These are phyloP conservation scores for Buddleja alternifolia DNA, from an alignment of 257 asterid genomes.

Conservation along the genomic window DNA sequence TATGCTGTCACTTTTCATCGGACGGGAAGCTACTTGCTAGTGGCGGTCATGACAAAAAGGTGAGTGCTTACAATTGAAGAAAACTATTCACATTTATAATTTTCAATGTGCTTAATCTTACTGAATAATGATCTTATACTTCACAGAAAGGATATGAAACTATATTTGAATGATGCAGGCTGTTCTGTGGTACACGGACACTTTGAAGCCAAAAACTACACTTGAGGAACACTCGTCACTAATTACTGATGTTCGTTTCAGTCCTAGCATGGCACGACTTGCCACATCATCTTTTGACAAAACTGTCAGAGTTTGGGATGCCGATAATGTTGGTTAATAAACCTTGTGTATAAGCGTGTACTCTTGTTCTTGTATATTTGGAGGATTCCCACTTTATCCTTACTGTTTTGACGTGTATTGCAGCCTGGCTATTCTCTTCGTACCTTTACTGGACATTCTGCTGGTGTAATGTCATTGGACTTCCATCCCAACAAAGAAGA, in stretches of 20 bases:
- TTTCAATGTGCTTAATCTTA: constrained; percentile 6
- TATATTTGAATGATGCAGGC: constrained; percentile 59
- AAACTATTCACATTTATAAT: background rate
- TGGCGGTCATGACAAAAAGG: constrained; percentile 99
- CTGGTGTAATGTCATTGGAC: constrained; percentile 88
- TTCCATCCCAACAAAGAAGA: constrained; percentile 96
- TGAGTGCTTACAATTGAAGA: constrained; percentile 23
- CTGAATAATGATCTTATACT: background rate
- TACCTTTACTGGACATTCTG: constrained; percentile 85
- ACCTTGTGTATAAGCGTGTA: background rate
- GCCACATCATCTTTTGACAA: constrained; percentile 97
- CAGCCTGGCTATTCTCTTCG: constrained; percentile 90
- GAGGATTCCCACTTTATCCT: background rate
- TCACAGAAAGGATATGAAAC: constrained; percentile 20
- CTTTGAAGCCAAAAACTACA: constrained; percentile 73
- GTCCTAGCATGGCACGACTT: constrained; percentile 97
- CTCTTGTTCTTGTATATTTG: background rate
- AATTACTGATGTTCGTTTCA: constrained; percentile 92
- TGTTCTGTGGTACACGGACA: constrained; percentile 79
- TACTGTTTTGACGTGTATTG: constrained; percentile 23
- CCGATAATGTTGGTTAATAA: constrained; percentile 70
- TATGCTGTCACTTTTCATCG: constrained; percentile 92
- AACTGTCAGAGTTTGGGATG: constrained; percentile 97
- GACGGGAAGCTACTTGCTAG: constrained; percentile 96
- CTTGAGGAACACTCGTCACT: constrained; percentile 87